Evolutionary conservation across 2,329 filamentous ascomycete species (phyloP).

Genomic region (Colletotrichum paranaense): DNA sequence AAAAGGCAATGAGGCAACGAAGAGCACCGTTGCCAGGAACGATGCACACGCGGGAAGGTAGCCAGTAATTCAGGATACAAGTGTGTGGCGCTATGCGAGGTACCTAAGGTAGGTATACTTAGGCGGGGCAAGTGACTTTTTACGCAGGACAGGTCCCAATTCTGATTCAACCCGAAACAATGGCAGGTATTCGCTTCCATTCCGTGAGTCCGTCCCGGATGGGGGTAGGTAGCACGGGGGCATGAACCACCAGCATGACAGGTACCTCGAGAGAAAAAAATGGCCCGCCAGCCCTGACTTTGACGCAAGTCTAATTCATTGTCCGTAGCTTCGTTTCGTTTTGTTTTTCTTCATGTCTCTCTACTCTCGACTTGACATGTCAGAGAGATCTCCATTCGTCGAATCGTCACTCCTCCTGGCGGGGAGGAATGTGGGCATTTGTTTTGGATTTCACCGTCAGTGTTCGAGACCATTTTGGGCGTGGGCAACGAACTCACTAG

Average conservation of each 20-base stretch:
- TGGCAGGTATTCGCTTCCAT: background rate
- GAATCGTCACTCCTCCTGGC: background rate
- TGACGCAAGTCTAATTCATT: background rate
- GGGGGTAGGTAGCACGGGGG: too few species aligned
- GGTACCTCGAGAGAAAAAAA: background rate
- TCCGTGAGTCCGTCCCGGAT: background rate
- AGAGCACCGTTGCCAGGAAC: background rate
- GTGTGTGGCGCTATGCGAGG: too few species aligned
- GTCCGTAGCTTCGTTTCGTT: background rate
- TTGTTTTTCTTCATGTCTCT: too few species aligned
- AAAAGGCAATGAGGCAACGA: background rate
- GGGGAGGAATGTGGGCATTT: background rate
- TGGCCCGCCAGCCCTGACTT: background rate
- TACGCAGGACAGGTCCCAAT: too few species aligned
- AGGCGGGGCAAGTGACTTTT: too few species aligned
- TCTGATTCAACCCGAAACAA: constrained; percentile 17
- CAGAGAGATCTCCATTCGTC: background rate
- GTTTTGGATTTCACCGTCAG: background rate
- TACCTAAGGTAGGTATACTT: too few species aligned
- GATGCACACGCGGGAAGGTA: background rate
- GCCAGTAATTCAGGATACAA: too few species aligned
- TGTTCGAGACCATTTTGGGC: background rate
- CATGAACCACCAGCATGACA: background rate
- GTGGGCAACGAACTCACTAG: background rate
- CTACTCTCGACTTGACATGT: background rate